A percentile compares a stretch with the other conserved stretches of the same genome.
Evolutionary conservation across 768 basidiomycete species (phyloP).

Genomic region (Leccinum boreale): DNA sequence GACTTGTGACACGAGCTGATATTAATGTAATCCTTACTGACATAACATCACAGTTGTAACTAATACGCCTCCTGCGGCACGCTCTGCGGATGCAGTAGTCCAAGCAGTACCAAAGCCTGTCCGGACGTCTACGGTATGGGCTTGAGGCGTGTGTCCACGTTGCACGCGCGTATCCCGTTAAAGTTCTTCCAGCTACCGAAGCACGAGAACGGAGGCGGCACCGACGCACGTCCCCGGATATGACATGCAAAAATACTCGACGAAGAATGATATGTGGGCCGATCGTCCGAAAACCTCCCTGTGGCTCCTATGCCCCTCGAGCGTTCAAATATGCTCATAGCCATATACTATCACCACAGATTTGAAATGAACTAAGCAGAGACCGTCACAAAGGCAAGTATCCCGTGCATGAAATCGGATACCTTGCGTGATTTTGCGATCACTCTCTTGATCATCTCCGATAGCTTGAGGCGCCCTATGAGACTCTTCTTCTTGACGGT

Average conservation of each 20-base stretch:
- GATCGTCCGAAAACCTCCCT: slow-evolving; percentile 7
- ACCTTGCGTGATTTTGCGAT: slow-evolving; percentile 25
- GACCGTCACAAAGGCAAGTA: slow-evolving; percentile 21
- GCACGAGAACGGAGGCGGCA: slow-evolving; percentile 6
- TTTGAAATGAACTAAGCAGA: slow-evolving; percentile 19
- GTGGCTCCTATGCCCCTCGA: background rate
- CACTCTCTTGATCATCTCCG: slow-evolving; percentile 16
- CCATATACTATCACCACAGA: slow-evolving; percentile 17
- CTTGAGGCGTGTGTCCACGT: slow-evolving; percentile 8
- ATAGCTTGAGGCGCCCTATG: slow-evolving; percentile 14
- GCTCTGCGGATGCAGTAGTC: slow-evolving; percentile 19
- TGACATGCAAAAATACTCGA: slow-evolving; percentile 24
- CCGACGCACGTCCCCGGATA: slow-evolving; percentile 6
- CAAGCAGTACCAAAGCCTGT: slow-evolving; percentile 19
- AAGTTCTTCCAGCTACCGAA: slow-evolving; percentile 6
- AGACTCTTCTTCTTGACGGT: slow-evolving; percentile 3
- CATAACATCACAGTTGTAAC: slow-evolving; percentile 27
- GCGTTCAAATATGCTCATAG: background rate
- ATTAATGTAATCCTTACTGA: slow-evolving; percentile 30
- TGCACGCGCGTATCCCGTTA: slow-evolving; percentile 6
- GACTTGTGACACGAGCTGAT: slow-evolving; percentile 15
- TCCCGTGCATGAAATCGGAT: slow-evolving; percentile 6
- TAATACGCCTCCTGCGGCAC: slow-evolving; percentile 10
- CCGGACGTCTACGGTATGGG: slow-evolving; percentile 1
- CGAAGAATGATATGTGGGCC: slow-evolving; percentile 13